Percentiles rank a stretch among this genome's conserved stretches.
These are phyloP conservation scores for Toxoplasma gondii DNA, from an alignment of 169 alveolate species.

Conservation along the genomic window DNA sequence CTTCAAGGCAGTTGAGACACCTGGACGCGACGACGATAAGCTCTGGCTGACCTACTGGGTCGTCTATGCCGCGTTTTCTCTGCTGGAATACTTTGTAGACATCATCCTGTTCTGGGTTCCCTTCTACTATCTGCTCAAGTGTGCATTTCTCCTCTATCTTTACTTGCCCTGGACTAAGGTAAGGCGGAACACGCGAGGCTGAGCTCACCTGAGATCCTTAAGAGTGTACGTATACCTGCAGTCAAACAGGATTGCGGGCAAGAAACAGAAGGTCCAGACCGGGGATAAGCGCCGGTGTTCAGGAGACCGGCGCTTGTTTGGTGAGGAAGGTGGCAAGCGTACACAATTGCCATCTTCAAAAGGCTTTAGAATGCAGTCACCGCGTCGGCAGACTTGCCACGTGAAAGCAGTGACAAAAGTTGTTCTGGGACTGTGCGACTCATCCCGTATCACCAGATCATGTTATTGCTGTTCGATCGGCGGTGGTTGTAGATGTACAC, in stretches of 20 bases:
- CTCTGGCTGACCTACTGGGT: conserved; percentile 94
- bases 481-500: no score
- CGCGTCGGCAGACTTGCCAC: no score
- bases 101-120: conserved; percentile 90
- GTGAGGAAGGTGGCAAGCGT: background rate
- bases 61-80: conserved; percentile 83
- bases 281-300: no score
- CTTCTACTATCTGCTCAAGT: conserved; percentile 86
- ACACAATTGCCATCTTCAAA: background rate
- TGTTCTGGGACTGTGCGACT: no score
- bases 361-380: background rate
- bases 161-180: conserved; percentile 78
- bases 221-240: background rate
- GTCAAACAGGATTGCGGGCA: background rate
- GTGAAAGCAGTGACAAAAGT: background rate
- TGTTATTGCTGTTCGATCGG: no score
- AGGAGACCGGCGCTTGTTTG: no score
- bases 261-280: no score
- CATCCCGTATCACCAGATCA: no score
- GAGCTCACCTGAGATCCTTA: background rate
- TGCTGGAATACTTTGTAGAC: conserved; percentile 85
- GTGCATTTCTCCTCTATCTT: conserved; percentile 85
- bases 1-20: conserved; percentile 87
- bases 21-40: conserved; percentile 85
- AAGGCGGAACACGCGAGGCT: background rate